phyloP scores from a whole-genome alignment of 2,329 filamentous ascomycete genomes.

The Ascochyta pisi region DNA sequence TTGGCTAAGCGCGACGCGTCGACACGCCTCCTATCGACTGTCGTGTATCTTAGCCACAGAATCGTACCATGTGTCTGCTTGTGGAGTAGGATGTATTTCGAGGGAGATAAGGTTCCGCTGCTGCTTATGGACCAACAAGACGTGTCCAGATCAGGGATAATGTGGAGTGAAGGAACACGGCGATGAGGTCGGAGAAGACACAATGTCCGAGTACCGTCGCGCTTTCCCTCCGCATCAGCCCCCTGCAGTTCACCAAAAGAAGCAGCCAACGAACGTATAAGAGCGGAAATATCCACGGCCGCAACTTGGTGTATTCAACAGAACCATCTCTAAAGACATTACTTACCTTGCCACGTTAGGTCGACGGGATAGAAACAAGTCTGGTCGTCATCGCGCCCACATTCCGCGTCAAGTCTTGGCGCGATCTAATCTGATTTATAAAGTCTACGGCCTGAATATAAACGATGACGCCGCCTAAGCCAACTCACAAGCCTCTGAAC shows the following conservation, averaged over 20 bases:
- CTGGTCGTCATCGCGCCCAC: slow-evolving; percentile 28
- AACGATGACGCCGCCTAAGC: slow-evolving; percentile 30
- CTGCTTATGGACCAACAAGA: background rate
- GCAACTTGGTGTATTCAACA: no score
- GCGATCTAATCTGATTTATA: slow-evolving; percentile 48
- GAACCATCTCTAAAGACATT: background rate
- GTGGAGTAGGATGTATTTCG: background rate
- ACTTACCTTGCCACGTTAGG: background rate
- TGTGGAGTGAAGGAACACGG: background rate
- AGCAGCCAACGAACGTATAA: slow-evolving; percentile 1
- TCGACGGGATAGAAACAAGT: background rate
- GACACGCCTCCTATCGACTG: background rate
- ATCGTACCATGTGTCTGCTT: background rate
- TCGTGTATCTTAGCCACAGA: background rate
- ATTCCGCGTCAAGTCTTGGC: slow-evolving; percentile 41
- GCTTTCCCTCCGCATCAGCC: background rate
- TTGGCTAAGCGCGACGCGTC: slow-evolving; percentile 18
- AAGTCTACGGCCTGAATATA: slow-evolving; percentile 13
- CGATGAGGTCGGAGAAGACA: slow-evolving; percentile 11
- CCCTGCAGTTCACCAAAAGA: slow-evolving; percentile 1
- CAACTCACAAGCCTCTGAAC: slow-evolving; percentile 34
- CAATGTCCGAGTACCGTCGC: slow-evolving; percentile 10
- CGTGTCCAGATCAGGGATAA: background rate
- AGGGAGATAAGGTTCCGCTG: background rate
- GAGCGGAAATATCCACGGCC: background rate